Evolutionary conservation across 2,329 filamentous ascomycete species (phyloP).

Genomic region (Aspergillus ruber): DNA sequence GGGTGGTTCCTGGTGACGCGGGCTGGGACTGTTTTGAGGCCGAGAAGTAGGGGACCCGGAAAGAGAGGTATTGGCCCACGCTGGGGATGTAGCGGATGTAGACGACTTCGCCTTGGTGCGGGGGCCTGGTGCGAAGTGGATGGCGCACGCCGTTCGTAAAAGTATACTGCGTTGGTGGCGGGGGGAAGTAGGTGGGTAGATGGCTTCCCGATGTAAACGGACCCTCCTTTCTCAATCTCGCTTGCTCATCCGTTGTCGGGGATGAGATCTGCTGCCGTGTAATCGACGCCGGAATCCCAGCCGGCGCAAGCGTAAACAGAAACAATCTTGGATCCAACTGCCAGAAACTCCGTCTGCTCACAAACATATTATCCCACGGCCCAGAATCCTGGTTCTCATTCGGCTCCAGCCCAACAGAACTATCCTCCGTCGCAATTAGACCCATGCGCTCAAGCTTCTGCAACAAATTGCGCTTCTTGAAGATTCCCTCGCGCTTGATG

Average conservation of each 20-base stretch:
- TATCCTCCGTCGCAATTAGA: slow-evolving; percentile 68
- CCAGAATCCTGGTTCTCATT: slow-evolving; percentile 56
- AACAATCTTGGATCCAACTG: slow-evolving; percentile 82
- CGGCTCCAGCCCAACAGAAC: slow-evolving; percentile 59
- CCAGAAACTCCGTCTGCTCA: slow-evolving; percentile 78
- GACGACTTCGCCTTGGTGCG: slow-evolving; percentile 82
- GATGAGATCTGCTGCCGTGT: slow-evolving; percentile 14
- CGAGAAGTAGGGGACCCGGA: slow-evolving; percentile 67
- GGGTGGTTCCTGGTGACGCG: not conserved
- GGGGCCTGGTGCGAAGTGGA: slow-evolving; percentile 79
- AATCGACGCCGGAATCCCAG: slow-evolving; percentile 38
- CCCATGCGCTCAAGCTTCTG: slow-evolving; percentile 94
- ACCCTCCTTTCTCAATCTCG: slow-evolving; percentile 22
- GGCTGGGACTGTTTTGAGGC: slow-evolving; percentile 33
- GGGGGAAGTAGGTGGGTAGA: slow-evolving; percentile 85
- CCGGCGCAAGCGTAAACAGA: slow-evolving; percentile 72
- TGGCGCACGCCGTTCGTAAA: slow-evolving; percentile 75
- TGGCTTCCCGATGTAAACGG: slow-evolving; percentile 54
- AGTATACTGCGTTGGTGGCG: slow-evolving; percentile 72
- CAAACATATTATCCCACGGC: slow-evolving; percentile 75
- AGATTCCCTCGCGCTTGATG: slow-evolving; percentile 79
- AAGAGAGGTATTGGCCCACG: slow-evolving; percentile 75
- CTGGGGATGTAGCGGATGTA: slow-evolving; percentile 84
- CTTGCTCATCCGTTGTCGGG: not conserved
- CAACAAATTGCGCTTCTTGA: slow-evolving; percentile 74